phyloP scores from a whole-genome alignment of 768 basidiomycete genomes.

The Chalciporus pseudorubinellus region DNA sequence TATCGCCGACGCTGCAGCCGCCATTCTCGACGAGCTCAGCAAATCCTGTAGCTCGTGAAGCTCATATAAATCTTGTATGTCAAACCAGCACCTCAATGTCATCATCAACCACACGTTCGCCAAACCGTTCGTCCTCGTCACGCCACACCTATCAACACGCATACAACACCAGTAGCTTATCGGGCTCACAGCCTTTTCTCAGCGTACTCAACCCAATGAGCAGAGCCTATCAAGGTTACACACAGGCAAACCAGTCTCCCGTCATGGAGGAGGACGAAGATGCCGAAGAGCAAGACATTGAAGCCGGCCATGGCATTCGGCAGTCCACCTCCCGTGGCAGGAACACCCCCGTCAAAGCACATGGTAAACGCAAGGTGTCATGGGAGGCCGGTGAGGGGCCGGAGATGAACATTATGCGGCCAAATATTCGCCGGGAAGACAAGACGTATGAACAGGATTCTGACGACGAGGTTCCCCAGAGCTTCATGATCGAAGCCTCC shows the following conservation, averaged over 20 bases:
- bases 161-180: conserved; percentile 26
- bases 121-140: conserved; percentile 20
- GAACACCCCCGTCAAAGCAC: conserved; percentile 33
- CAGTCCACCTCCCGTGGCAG: conserved; percentile 31
- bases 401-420: conserved; percentile 58
- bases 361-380: conserved; percentile 52
- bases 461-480: conserved; percentile 83
- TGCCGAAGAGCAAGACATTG: conserved; percentile 53
- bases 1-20: conserved; percentile 10
- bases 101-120: conserved; percentile 14
- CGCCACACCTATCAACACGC: conserved; percentile 30
- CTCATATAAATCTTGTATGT: not conserved
- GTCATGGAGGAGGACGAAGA: conserved; percentile 70
- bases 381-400: conserved; percentile 57
- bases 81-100: conserved; percentile 11
- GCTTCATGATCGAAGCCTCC: conserved; percentile 79
- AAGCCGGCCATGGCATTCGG: conserved; percentile 51
- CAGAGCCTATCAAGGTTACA: conserved; percentile 71
- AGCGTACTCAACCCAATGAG: conserved; percentile 81
- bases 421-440: conserved; percentile 72
- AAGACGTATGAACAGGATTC: conserved; percentile 58
- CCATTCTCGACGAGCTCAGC: conserved; percentile 13
- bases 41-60: not conserved
- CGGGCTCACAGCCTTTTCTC: conserved; percentile 74
- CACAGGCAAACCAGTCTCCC: conserved; percentile 67